These are phyloP conservation scores for Parmelia sp. DNA, from an alignment of 495 filamentous ascomycete species.

Conservation along the genomic window DNA sequence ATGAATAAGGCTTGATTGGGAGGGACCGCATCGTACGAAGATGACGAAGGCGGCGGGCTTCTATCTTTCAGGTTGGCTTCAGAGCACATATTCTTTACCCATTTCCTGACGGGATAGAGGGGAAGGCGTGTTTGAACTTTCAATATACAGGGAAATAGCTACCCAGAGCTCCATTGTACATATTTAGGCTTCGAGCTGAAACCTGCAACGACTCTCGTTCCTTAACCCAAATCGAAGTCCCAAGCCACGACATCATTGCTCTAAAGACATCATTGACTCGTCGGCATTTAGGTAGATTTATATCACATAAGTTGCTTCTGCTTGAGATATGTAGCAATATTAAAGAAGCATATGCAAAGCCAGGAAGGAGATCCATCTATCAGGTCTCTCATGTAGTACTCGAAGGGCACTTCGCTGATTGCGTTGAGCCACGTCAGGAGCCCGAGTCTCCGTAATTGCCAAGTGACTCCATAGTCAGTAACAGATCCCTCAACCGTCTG, in stretches of 20 bases:
- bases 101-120: background rate
- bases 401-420: background rate
- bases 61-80: background rate
- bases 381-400: too few species aligned
- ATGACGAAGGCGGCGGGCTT: background rate
- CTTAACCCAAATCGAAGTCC: too few species aligned
- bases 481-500: too few species aligned
- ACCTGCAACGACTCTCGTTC: too few species aligned
- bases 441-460: background rate
- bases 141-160: background rate
- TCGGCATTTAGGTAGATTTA: too few species aligned
- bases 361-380: too few species aligned
- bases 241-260: too few species aligned
- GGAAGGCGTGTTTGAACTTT: background rate
- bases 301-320: too few species aligned
- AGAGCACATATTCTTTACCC: background rate
- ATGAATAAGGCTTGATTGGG: background rate
- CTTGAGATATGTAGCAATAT: too few species aligned
- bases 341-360: too few species aligned
- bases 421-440: background rate
- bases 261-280: too few species aligned
- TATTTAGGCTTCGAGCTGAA: background rate
- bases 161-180: background rate
- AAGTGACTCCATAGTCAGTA: too few species aligned
- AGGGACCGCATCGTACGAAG: background rate